Conservation (phyloP, 768 basidiomycete genomes). For the Rhodocollybia butyracea region DNA sequence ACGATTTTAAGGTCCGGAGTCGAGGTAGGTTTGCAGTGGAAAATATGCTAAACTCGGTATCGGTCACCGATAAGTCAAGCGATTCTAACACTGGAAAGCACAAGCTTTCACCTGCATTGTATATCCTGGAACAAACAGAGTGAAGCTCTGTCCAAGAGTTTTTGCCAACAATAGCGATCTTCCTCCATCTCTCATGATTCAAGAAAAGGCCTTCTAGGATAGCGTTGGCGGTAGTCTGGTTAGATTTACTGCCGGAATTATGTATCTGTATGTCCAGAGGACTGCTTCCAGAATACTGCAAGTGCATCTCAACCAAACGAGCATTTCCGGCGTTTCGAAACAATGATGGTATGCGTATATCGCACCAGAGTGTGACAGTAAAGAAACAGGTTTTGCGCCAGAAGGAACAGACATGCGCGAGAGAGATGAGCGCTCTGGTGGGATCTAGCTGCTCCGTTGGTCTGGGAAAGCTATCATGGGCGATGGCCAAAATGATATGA, state of each 20-base stretch:
- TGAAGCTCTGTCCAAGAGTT: not conserved
- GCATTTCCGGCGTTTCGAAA: not conserved
- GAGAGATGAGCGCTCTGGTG: not conserved
- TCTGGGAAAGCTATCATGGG: not conserved
- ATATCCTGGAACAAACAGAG: not conserved
- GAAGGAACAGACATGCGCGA: not conserved
- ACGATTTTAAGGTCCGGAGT: not conserved
- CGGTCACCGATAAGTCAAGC: not conserved
- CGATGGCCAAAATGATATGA: not conserved
- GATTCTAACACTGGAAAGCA: not conserved
- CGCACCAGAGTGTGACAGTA: not conserved
- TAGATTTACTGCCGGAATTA: not conserved
- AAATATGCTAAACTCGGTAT: not conserved
- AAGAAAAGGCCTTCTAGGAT: not conserved
- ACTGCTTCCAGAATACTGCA: not conserved
- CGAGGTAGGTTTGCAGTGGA: not conserved
- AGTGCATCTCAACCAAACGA: not conserved
- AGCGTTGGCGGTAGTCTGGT: not conserved
- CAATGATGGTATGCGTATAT: not conserved
- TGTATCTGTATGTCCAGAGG: not conserved
- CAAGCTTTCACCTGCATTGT: not conserved
- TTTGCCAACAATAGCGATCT: not conserved
- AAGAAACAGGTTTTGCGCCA: not conserved
- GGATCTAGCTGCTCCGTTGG: not conserved
- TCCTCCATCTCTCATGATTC: not conserved